Conservation (phyloP, 257 asterid species). For the Leonotis leonurus region DNA sequence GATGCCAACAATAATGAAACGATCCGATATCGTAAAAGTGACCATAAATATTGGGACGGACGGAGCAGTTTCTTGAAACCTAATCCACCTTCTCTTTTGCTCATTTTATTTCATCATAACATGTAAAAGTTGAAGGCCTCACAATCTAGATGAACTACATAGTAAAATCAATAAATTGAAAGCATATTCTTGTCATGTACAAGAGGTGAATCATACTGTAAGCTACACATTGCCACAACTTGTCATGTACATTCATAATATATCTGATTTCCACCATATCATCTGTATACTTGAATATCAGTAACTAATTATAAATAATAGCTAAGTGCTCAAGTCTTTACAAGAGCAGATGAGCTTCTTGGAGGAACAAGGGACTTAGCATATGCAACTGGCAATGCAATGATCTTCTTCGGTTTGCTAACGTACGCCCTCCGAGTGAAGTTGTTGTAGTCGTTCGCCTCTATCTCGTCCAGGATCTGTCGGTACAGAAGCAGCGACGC, state of each 20-base stretch:
- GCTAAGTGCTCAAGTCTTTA: constrained; percentile 41
- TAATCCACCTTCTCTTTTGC: too few relatives aligned
- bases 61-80: too few relatives aligned
- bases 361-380: constrained; percentile 79
- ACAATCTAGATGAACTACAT: neutral
- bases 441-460: constrained; percentile 91
- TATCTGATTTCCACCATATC: neutral
- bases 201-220: neutral
- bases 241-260: constrained; percentile 26
- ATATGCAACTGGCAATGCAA: constrained; percentile 82
- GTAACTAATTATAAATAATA: neutral
- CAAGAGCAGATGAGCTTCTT: constrained; percentile 29
- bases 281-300: constrained; percentile 9
- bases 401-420: constrained; percentile 73
- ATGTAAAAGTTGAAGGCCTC: neutral
- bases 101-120: neutral
- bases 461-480: constrained; percentile 87
- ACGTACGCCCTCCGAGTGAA: constrained; percentile 92
- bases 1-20: too few relatives aligned
- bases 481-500: constrained; percentile 68
- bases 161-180: neutral
- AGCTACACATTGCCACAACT: constrained; percentile 14
- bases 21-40: too few relatives aligned
- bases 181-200: neutral
- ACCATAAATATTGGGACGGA: too few relatives aligned